Base-by-base conservation (phyloP, 2,329 filamentous ascomycete genomes). In the Zalaria obscura region DNA sequence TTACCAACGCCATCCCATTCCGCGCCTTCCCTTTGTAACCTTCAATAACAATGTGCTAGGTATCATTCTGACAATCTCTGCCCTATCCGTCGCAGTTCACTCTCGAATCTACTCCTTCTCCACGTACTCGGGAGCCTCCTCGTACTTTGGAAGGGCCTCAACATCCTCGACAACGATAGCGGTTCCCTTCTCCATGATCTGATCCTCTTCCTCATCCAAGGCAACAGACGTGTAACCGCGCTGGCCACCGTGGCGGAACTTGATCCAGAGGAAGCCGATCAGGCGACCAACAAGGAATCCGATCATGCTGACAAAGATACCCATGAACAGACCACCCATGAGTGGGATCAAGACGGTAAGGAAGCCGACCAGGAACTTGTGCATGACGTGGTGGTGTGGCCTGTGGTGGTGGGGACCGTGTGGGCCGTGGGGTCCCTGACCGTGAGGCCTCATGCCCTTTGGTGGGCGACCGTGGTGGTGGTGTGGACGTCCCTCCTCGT, bases 341-440 rank as follows among this genome's bases (percentile, higher is more conserved):
- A 84, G 67, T 2, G 82, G 81, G 33, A 85, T 65, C 38, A 85
- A 57, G 36, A 86, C 70, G 46, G 79, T 75, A 32, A 75, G 65
- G 47, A 72, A 66, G 39, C 81, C 66, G 50, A 72, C 72, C 52
- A 68, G 66, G 43, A 59, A 55, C 25, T 48, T 45, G 45, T 66
- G 61, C 40, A 63, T 57, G 46, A 56, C 52, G 41, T 58, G 56
- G 38, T 58, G 55, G 41, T 52, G 53, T 39, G 52, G 53, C 42
- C 56, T 52, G 35, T 49, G 48, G 35, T 55, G 48, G 42, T 49
- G 46, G 8, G 42, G 48, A 6, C 47, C 45, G 35, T 49, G 45
- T 39, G 38, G 39, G 37, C 27, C 42, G 43, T 28, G 35, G 41
- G 18, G 41, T 41, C 49, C 48, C 40, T 52, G 51, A 39, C 43